Conservation (phyloP, 2,329 filamentous ascomycete genomes). For the Mycosphaerella sp. region DNA sequence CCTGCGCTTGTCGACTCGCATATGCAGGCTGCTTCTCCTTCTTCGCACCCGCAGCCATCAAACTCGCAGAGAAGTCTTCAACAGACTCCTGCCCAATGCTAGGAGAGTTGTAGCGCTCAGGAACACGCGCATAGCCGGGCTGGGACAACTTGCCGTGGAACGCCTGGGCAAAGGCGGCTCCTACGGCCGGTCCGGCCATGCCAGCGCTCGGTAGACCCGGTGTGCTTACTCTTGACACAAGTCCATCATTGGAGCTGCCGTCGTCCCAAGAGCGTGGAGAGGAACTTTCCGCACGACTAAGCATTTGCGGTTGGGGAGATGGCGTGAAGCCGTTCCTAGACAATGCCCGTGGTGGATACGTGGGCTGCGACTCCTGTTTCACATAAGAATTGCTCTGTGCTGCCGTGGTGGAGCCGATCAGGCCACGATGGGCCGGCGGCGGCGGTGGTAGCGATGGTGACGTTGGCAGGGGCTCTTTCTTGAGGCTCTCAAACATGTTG, state of each 20-base stretch:
- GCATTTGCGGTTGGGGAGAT: slow-evolving; percentile 22
- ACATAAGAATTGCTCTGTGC: slow-evolving; percentile 14
- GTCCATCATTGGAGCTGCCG: slow-evolving; percentile 29
- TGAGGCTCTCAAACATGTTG: slow-evolving; percentile 33
- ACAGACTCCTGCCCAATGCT: slow-evolving; percentile 23
- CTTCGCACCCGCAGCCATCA: slow-evolving; percentile 18
- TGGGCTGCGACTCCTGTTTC: slow-evolving; percentile 30
- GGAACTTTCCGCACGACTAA: slow-evolving; percentile 21
- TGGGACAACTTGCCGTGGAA: slow-evolving; percentile 26
- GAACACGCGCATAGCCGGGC: slow-evolving; percentile 28
- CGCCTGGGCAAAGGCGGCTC: slow-evolving; percentile 23
- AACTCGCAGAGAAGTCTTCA: slow-evolving; percentile 17
- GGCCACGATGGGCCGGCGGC: slow-evolving; percentile 17
- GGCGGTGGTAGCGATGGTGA: slow-evolving; percentile 15
- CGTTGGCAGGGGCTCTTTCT: slow-evolving; percentile 19
- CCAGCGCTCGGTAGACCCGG: slow-evolving; percentile 23
- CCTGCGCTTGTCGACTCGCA: slow-evolving; percentile 23
- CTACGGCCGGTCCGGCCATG: slow-evolving; percentile 20
- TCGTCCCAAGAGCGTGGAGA: slow-evolving; percentile 32
- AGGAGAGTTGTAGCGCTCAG: slow-evolving; percentile 27
- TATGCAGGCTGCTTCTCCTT: slow-evolving; percentile 20
- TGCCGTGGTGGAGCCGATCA: slow-evolving; percentile 11
- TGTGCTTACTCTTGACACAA: slow-evolving; percentile 28
- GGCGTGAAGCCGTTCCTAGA: slow-evolving; percentile 28
- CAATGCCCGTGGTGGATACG: slow-evolving; percentile 30